Percentiles rank a stretch among this genome's conserved stretches.
Conservation (phyloP, 768 basidiomycete genomes). For the Lyophyllum decastes region DNA sequence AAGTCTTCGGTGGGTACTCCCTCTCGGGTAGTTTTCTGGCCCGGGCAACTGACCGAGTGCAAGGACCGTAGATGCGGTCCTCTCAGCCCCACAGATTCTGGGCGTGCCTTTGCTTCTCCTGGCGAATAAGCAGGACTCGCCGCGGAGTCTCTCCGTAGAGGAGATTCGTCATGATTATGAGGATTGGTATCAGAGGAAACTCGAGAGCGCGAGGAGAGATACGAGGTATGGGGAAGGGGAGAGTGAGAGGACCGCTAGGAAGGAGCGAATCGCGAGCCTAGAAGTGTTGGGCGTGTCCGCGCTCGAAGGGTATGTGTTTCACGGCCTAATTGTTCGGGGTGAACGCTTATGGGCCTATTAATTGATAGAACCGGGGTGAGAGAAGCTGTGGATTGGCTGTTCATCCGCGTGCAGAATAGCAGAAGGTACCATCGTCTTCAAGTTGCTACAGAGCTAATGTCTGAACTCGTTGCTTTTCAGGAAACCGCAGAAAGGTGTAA, state of each 20-base stretch:
- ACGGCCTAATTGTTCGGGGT: background rate
- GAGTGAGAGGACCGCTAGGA: conserved; percentile 42
- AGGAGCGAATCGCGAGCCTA: conserved; percentile 69
- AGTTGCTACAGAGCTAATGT: background rate
- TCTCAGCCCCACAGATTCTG: conserved; percentile 87
- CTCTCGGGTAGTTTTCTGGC: conserved; percentile 1
- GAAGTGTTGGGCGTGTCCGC: conserved; percentile 92
- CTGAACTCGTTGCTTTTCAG: conserved; percentile 9
- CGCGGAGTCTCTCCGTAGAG: conserved; percentile 77
- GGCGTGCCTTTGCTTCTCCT: conserved; percentile 88
- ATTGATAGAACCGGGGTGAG: conserved; percentile 76
- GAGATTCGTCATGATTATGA: conserved; percentile 91
- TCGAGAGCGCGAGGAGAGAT: conserved; percentile 65
- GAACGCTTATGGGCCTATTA: background rate
- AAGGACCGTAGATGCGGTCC: conserved; percentile 66
- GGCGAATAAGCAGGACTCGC: conserved; percentile 95
- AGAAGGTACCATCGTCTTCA: conserved; percentile 47
- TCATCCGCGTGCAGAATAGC: conserved; percentile 91
- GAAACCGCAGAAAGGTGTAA: conserved; percentile 26
- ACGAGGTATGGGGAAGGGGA: conserved; percentile 47
- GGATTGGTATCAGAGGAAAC: conserved; percentile 78
- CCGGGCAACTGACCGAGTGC: conserved; percentile 11
- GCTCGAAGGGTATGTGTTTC: conserved; percentile 73
- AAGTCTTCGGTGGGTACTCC: conserved; percentile 81
- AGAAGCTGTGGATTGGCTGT: conserved; percentile 93